Base-by-base conservation (phyloP, 2,329 filamentous ascomycete species). In the Aureobasidium sp. region DNA sequence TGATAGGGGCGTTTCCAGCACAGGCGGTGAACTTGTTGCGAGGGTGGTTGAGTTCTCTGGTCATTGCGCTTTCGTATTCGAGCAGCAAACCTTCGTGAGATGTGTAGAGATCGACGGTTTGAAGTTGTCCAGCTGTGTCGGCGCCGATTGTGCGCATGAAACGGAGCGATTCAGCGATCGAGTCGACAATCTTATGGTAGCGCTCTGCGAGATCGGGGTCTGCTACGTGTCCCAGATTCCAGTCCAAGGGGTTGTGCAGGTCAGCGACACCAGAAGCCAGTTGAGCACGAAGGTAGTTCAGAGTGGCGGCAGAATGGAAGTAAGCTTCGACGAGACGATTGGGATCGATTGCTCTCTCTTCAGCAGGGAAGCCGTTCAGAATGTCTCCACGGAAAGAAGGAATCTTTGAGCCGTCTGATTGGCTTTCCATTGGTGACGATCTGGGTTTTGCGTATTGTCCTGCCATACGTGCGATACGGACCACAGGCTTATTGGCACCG, bases 381-480 rank as follows among this genome's bases (percentile, higher is more conserved):
- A 97, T 97, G 68, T 99, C 94, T 16, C 94, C 94, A 58, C 94
- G 83, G 81, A 97, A 99, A 45, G 90, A 94, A 3, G 90, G 89
- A 60, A 96, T 88, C 70, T 91, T 85, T 63, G 85, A 84, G 57
- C 91, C 92, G 66, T 95, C 80, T 1, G 57, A 16, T 55, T 95
- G 78, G 1, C 85, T 82, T 77, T 99, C 94, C 41, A 85, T 92
- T 0, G 93, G 89, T 68, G 88, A 96, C 4, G 91, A 96, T 61
- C 94, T 82, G 2, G 93, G 94, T 77, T 99, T 99, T 34, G 94
- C 94, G 71, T 96, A 99, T 79, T 99, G 94, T 3, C 94, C 94
- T 13, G 94, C 94, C 86, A 97, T 97, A 64, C 94, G 86, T 16
- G 91, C 94, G 70, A 99, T 96, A 67, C 94, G 86, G 51, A 99